Conservation (phyloP, 1,284 basidiomycete species). For the Apiotrichum laibachii region DNA sequence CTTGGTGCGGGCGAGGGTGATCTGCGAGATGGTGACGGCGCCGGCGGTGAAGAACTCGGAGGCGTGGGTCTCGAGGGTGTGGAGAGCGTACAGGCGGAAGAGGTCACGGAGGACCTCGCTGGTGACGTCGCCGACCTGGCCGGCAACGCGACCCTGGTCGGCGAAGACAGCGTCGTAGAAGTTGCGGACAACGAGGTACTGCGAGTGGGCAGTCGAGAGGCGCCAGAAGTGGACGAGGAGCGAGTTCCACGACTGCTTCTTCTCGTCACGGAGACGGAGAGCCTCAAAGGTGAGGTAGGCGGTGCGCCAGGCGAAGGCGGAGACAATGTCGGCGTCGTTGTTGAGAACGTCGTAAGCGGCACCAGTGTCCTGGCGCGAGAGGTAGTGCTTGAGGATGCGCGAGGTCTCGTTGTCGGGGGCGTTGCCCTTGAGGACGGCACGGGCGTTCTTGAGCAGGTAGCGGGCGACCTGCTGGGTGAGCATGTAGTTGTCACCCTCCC, state of each 20-base stretch:
- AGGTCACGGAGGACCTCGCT: conserved; percentile 43
- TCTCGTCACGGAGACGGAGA: conserved; percentile 46
- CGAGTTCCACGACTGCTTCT: conserved; percentile 42
- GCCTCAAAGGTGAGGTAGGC: conserved; percentile 44
- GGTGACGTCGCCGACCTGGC: conserved; percentile 12
- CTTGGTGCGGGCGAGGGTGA: conserved; percentile 18
- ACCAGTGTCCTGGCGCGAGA: conserved; percentile 51
- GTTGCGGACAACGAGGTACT: conserved; percentile 25
- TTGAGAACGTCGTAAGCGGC: conserved; percentile 44
- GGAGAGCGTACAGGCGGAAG: conserved; percentile 52
- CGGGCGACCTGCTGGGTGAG: conserved; percentile 56
- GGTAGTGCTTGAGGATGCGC: conserved; percentile 44
- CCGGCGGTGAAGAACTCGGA: conserved; percentile 55
- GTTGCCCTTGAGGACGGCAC: conserved; percentile 56
- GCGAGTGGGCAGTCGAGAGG: conserved; percentile 24
- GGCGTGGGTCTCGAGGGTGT: conserved; percentile 53
- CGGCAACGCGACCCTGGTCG: conserved; percentile 11
- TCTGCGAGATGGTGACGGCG: conserved; percentile 45
- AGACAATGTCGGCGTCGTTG: conserved; percentile 57
- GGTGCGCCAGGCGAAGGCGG: conserved; percentile 53
- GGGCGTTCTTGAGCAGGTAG: conserved; percentile 56
- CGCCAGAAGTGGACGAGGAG: conserved; percentile 26
- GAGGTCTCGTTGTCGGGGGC: conserved; percentile 57
- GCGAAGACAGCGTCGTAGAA: conserved; percentile 21
- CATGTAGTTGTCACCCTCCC: conserved; percentile 60